A percentile compares a stretch with the other conserved stretches of the same genome.
Evolutionary conservation across 2,329 filamentous ascomycete genomes (phyloP).

Genomic region (Pseudopithomyces chartarum): DNA sequence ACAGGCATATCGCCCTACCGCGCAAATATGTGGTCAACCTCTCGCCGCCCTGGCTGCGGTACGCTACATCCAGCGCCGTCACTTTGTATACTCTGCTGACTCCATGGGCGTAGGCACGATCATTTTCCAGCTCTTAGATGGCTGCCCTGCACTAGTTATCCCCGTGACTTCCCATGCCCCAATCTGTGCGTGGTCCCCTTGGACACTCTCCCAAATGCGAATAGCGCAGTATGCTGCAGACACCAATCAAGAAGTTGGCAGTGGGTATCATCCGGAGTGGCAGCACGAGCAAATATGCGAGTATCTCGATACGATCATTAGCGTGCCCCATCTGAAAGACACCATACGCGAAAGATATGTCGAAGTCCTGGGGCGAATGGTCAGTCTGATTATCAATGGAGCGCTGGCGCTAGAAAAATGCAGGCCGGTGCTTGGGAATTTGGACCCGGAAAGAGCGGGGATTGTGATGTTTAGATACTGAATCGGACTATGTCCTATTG

Average conservation of each 20-base stretch:
- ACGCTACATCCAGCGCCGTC: neutral
- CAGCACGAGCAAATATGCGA: constrained; percentile 45
- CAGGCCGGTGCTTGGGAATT: constrained; percentile 32
- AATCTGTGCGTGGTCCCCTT: constrained; percentile 40
- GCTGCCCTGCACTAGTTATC: constrained; percentile 44
- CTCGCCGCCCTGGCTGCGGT: constrained; percentile 43
- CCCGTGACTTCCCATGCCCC: constrained; percentile 36
- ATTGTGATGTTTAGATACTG: constrained; percentile 47
- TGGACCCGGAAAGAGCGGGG: constrained; percentile 44
- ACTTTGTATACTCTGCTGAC: neutral
- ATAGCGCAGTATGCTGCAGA: constrained; percentile 11
- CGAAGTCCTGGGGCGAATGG: constrained; percentile 36
- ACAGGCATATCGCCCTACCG: constrained; percentile 45
- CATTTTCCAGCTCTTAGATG: constrained; percentile 44
- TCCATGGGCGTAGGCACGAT: constrained; percentile 24
- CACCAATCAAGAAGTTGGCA: constrained; percentile 6
- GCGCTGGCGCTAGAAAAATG: constrained; percentile 36
- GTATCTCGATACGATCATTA: constrained; percentile 39
- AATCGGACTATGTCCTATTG: neutral
- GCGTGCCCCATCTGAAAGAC: constrained; percentile 27
- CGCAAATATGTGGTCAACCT: constrained; percentile 44
- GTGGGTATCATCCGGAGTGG: constrained; percentile 28
- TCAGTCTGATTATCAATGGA: constrained; percentile 46
- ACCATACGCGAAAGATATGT: constrained; percentile 34
- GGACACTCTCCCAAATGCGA: constrained; percentile 41